These are phyloP conservation scores for Gautieria morchelliformis DNA, from an alignment of 768 basidiomycete species.

Conservation along the genomic window DNA sequence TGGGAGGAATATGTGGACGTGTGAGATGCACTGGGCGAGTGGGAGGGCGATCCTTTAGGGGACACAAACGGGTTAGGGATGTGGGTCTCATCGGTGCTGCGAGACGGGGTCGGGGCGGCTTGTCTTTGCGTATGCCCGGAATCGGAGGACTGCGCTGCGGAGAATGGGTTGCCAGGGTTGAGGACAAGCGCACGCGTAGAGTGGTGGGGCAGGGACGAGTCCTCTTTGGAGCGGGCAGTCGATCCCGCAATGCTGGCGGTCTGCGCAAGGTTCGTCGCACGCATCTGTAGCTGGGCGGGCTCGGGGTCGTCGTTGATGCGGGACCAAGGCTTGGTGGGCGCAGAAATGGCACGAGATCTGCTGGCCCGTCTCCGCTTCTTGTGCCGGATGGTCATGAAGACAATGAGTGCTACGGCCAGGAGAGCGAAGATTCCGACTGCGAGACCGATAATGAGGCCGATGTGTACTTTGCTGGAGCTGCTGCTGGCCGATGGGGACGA, in stretches of 20 bases:
- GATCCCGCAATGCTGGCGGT: not conserved
- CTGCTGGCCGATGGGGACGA: not conserved
- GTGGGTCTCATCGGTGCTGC: not conserved
- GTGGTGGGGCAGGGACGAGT: not conserved
- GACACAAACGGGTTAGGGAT: not conserved
- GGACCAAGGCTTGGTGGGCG: not conserved
- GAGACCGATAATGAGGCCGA: not conserved
- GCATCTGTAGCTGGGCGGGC: not conserved
- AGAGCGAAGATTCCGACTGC: not conserved
- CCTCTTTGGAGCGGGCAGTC: not conserved
- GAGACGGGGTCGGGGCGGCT: not conserved
- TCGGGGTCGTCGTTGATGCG: not conserved
- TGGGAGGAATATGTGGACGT: not conserved
- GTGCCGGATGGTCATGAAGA: constrained; percentile 1
- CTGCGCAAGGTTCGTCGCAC: not conserved
- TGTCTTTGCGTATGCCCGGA: not conserved
- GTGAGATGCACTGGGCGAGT: not conserved
- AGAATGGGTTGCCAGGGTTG: not conserved
- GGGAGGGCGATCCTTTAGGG: not conserved
- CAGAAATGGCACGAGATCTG: not conserved
- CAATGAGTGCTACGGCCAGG: not conserved
- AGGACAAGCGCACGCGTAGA: not conserved
- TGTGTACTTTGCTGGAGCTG: not conserved
- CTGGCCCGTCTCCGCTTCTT: not conserved
- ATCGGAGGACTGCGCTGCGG: not conserved